A percentile compares a stretch with the other conserved stretches of the same genome.
These are phyloP conservation scores for Drosera spatulata DNA, from an alignment of 179 eudicot species.

Conservation along the genomic window DNA sequence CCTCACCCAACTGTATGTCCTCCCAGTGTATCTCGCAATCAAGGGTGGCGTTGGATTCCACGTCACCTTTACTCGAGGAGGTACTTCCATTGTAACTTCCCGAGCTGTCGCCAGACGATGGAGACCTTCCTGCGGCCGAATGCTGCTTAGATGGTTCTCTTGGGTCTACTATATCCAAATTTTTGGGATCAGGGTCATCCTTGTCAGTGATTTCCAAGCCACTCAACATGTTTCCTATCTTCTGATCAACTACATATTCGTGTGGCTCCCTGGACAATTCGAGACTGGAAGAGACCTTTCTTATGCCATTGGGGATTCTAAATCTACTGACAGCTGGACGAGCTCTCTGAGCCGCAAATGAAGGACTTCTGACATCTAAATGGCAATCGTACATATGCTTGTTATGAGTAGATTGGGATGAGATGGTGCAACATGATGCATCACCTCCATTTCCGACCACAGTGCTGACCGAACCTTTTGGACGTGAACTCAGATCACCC, in stretches of 20 bases:
- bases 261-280: conserved; percentile 9
- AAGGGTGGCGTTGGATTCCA: conserved; percentile 20
- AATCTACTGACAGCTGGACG: conserved; percentile 11
- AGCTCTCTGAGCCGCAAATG: conserved; percentile 11
- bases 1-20: conserved; percentile 53
- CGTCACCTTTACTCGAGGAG: conserved; percentile 31
- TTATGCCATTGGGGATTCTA: conserved; percentile 6
- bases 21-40: conserved; percentile 65
- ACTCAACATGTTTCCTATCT: conserved; percentile 9
- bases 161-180: conserved; percentile 16
- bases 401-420: conserved; percentile 1
- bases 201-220: conserved; percentile 11
- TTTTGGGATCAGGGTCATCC: conserved; percentile 17
- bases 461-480: conserved; percentile 12
- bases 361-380: conserved; percentile 11
- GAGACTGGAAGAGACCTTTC: conserved; percentile 17
- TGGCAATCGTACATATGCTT: conserved; percentile 6
- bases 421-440: conserved; percentile 13
- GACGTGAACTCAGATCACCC: conserved; percentile 16
- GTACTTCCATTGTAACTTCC: conserved; percentile 21
- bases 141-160: conserved; percentile 22
- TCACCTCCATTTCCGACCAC: conserved; percentile 9
- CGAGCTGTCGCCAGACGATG: conserved; percentile 26
- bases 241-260: conserved; percentile 14
- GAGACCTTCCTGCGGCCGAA: conserved; percentile 14